Evolutionary conservation across 495 filamentous ascomycete species (phyloP), one percentile per base, ranked within the genome.

Genomic region (Mytilinidion resinicola): DNA sequence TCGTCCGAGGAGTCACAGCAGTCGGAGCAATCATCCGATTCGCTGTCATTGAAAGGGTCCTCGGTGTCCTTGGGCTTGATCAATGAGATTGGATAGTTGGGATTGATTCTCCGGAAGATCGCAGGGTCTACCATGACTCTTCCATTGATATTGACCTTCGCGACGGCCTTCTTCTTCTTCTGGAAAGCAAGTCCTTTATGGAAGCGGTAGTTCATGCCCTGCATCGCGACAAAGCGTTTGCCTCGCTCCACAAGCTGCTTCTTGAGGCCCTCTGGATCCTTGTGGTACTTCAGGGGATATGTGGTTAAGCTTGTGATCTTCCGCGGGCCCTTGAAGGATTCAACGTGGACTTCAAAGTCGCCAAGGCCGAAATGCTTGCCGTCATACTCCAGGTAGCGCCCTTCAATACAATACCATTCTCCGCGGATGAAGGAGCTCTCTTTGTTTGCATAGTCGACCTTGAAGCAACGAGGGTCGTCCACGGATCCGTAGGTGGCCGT

Each of bases 111-210:
- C 21, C 91, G 81, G 74, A 92, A 89, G 52, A 89, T 91, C 12
- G 84, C 84, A 0, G 91, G 87, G 67, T 96, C 91, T 38, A 96
- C 79, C 91, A 96, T 96, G 60, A 96, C 83, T 48, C 91, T 84
- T 34, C 89, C 87, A 62, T 95, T 95, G 74, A 95, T 87, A 58
- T 91, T 91, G 74, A 95, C 83, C 70, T 93, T 95, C 71, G 85
- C 77, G 25, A 95, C 77, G 47, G 80, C 72, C 59, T 84, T 82
- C 76, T 89, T 89, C 73, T 88, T 90, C 76, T 93, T 92, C 72
- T 82, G 80, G 69, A 89, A 96, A 0, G 87, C 91, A 77, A 87
- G 76, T 20, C 85, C 91, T 53, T 92, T 85, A 72, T 91, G 87
- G 69, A 82, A 86, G 60, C 85, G 86, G 72, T 95, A 95, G 64